phyloP scores from a whole-genome alignment of 495 filamentous ascomycete species.

The Parachaetomium inaequale region DNA sequence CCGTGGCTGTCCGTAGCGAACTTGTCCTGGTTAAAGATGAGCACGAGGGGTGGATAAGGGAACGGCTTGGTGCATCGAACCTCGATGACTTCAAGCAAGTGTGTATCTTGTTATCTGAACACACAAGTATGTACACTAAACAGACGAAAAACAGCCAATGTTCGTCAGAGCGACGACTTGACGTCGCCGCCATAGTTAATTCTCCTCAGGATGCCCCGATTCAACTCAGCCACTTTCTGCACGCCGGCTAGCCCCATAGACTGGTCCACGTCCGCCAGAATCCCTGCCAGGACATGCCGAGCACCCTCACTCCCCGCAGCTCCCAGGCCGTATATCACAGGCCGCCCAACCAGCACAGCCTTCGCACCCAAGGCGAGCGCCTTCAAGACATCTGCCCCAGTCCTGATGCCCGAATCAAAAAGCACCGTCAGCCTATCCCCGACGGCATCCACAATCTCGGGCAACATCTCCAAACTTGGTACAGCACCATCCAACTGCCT shows the following conservation, averaged over 20 bases:
- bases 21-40: background rate
- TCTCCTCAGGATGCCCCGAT: slow-evolving; percentile 48
- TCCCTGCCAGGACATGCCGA: slow-evolving; percentile 52
- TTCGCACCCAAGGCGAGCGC: slow-evolving; percentile 53
- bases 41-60: background rate
- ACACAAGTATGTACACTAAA: background rate
- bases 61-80: background rate
- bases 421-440: slow-evolving; percentile 43
- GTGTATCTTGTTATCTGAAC: background rate
- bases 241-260: slow-evolving; percentile 58
- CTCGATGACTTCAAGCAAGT: background rate
- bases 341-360: slow-evolving; percentile 50
- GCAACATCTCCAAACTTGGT: slow-evolving; percentile 42
- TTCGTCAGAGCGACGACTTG: slow-evolving; percentile 2
- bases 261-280: slow-evolving; percentile 60
- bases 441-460: slow-evolving; percentile 48
- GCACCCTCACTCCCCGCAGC: slow-evolving; percentile 57
- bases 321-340: slow-evolving; percentile 47
- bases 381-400: slow-evolving; percentile 48
- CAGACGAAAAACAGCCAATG: background rate
- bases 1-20: background rate
- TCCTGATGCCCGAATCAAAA: slow-evolving; percentile 50
- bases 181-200: slow-evolving; percentile 53
- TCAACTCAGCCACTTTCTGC: slow-evolving; percentile 50
- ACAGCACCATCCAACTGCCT: slow-evolving; percentile 48